Percentiles rank a stretch among this genome's conserved stretches.
These are phyloP conservation scores for Scleromitrula shiraiana DNA, from an alignment of 2,329 filamentous ascomycete species.

Conservation along the genomic window DNA sequence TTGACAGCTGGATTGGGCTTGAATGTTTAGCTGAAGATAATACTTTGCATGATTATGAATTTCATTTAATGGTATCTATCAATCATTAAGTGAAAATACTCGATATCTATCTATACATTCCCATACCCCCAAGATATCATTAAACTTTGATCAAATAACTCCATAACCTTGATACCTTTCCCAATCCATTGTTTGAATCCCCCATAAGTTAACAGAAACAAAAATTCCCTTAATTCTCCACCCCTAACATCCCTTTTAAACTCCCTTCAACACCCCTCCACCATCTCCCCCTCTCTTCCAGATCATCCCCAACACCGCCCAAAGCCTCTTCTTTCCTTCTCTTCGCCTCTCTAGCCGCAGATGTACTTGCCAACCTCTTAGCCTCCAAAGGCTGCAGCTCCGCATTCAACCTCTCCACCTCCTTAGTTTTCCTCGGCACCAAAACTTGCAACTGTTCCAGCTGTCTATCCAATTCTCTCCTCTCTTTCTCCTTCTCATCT, in stretches of 20 bases:
- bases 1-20: no score
- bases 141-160: no score
- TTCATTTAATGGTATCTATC: no score
- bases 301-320: slow-evolving; percentile 60
- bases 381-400: slow-evolving; percentile 63
- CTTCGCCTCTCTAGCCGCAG: slow-evolving; percentile 63
- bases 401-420: slow-evolving; percentile 56
- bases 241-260: slow-evolving; percentile 55
- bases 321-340: slow-evolving; percentile 58
- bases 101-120: no score
- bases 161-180: no score
- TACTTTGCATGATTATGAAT: no score
- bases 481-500: slow-evolving; percentile 41
- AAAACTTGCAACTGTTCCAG: slow-evolving; percentile 55
- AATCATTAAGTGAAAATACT: no score
- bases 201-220: no score
- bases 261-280: slow-evolving; percentile 59
- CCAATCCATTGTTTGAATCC: no score
- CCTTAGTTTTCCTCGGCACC: slow-evolving; percentile 57
- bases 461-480: slow-evolving; percentile 52
- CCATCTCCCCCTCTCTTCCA: slow-evolving; percentile 71
- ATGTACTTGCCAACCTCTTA: slow-evolving; percentile 55
- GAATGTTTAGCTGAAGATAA: no score
- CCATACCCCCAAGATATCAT: no score
- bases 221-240: no score